These are phyloP conservation scores for Citeromyces hawaiiensis DNA, from an alignment of 1,139 yeast species.

Conservation along the genomic window DNA sequence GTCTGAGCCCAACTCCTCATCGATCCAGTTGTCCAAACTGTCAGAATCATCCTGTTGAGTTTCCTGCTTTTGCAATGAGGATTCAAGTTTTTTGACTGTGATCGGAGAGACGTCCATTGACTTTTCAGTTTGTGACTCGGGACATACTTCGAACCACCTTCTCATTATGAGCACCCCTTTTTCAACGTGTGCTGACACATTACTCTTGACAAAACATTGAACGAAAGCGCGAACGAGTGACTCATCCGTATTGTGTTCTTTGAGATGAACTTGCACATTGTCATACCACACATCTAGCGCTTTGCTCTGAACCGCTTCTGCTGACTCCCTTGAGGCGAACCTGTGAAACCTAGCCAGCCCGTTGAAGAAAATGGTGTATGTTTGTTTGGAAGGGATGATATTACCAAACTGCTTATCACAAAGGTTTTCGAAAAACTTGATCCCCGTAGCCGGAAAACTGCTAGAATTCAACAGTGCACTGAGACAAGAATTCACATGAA, in stretches of 20 bases:
- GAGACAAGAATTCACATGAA: constrained; percentile 21
- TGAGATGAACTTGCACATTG: neutral
- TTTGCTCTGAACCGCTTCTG: constrained; percentile 4
- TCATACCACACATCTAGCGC: constrained; percentile 10
- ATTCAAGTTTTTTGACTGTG: neutral
- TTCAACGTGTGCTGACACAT: constrained; percentile 10
- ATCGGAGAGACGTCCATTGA: neutral
- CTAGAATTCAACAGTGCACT: constrained; percentile 19
- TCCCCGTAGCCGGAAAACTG: constrained; percentile 15
- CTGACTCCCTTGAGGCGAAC: constrained; percentile 7
- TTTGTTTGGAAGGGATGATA: constrained; percentile 16
- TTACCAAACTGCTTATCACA: constrained; percentile 4
- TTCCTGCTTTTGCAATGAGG: neutral
- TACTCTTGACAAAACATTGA: constrained; percentile 13
- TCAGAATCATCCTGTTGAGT: neutral
- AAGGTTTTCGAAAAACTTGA: constrained; percentile 10
- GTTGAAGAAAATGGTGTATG: constrained; percentile 20
- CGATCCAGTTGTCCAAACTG: neutral
- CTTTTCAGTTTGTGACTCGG: constrained; percentile 9
- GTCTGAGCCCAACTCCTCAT: neutral
- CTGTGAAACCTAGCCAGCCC: constrained; percentile 2
- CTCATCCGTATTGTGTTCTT: neutral
- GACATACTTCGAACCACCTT: constrained; percentile 16
- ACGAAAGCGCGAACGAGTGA: constrained; percentile 1
- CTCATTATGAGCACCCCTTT: constrained; percentile 12